Percentiles rank a stretch among this genome's conserved stretches.
Conservation (phyloP, 2,329 filamentous ascomycete genomes). For the Colletotrichum godetiae region DNA sequence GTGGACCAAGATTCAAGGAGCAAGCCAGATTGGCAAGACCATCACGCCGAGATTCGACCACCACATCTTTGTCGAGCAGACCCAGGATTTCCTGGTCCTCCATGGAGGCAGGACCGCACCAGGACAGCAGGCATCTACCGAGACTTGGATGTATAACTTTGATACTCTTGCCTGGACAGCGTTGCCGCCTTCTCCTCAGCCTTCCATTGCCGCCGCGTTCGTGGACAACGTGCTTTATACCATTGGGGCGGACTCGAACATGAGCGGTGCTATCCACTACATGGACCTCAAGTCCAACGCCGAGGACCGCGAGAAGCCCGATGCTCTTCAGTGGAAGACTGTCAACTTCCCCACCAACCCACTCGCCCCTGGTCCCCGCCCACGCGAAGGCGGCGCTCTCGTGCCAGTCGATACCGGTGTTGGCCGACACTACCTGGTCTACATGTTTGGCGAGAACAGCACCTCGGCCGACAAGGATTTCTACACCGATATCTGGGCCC, state of each 20-base stretch:
- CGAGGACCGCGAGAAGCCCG: slow-evolving; percentile 44
- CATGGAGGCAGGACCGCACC: slow-evolving; percentile 55
- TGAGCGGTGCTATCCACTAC: slow-evolving; percentile 49
- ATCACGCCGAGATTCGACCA: slow-evolving; percentile 46
- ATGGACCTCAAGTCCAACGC: slow-evolving; percentile 46
- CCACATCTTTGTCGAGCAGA: slow-evolving; percentile 49
- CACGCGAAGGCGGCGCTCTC: slow-evolving; percentile 55
- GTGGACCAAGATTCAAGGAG: slow-evolving; percentile 47
- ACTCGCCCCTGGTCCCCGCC: slow-evolving; percentile 51
- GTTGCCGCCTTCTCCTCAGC: slow-evolving; percentile 55
- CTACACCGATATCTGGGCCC: slow-evolving; percentile 61
- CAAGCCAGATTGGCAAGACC: slow-evolving; percentile 44
- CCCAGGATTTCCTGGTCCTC: slow-evolving; percentile 62
- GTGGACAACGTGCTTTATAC: slow-evolving; percentile 58
- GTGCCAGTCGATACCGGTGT: slow-evolving; percentile 61
- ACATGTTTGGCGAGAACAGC: slow-evolving; percentile 56
- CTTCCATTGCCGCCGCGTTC: slow-evolving; percentile 54
- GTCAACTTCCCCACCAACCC: slow-evolving; percentile 50
- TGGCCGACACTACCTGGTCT: slow-evolving; percentile 62
- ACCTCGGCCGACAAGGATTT: slow-evolving; percentile 36
- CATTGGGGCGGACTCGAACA: slow-evolving; percentile 50
- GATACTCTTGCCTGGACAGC: slow-evolving; percentile 59
- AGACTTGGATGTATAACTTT: slow-evolving; percentile 64
- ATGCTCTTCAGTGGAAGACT: slow-evolving; percentile 49
- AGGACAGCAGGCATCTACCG: slow-evolving; percentile 53